Evolutionary conservation across 2,329 filamentous ascomycete genomes (phyloP), one percentile per base, ranked within the genome.

Genomic region (Ceratocystis cubensis): DNA sequence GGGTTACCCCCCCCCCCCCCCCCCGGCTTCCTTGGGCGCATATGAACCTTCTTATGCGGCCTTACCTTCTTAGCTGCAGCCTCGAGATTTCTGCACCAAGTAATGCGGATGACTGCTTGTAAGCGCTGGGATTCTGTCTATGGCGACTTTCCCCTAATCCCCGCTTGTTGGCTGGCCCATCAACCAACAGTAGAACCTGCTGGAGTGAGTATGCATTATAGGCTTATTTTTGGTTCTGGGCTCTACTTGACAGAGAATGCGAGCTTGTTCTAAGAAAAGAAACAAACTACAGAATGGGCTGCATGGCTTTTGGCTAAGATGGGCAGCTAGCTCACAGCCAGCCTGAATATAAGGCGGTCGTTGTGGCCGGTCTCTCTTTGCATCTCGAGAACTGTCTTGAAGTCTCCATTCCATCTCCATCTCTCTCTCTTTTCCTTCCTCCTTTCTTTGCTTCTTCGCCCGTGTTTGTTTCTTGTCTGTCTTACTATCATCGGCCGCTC

Each of bases 41-140:
- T 50, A 20, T 22, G n/a, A 22, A 10, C 46, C 22, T 20, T 20
- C 28, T n/a, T 20, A 48, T 61, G 59, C 59, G 41, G 41, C 59
- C 17, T 61, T 6, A 30, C 15, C 22, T 25, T 22, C 22, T 50
- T 50, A 50, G 46, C 46, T 50, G 46, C 46, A 50, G 46, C n/a
- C 46, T 50, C 46, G 46, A 50, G 46, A 48, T 6, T 10, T 22
- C 46, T 25, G 46, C 46, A 20, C n/a, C 6, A 50, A 50, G 46
- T 20, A 50, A 22, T 30, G 59, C 59, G n/a, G 59, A 62, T 62
- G 33, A 62, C 59, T 62, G 59, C 59, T 17, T 62, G 59, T 44
- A 62, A 62, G 59, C 59, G 59, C 59, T 22, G 59, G 59, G 59
- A 37, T 62, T 41, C 46, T 37, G 33, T 37, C 10, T 37, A 37